These are phyloP conservation scores for Ganoderma lingzhi DNA, from an alignment of 1,284 basidiomycete species.

Conservation along the genomic window DNA sequence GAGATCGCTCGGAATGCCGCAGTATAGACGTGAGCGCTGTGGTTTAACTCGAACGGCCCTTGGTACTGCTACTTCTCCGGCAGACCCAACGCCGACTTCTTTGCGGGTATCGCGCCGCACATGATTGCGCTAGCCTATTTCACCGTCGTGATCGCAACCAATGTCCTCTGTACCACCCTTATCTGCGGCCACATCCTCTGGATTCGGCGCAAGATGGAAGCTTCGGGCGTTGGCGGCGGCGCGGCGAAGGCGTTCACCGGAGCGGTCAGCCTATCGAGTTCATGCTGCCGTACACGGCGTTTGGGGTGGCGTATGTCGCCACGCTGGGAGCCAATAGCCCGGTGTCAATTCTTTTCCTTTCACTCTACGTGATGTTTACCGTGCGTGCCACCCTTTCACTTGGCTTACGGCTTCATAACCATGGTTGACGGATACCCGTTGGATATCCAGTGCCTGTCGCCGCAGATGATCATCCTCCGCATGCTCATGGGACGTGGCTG, in stretches of 20 bases:
- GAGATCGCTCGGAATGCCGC: neutral
- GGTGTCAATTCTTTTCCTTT: conserved; percentile 20
- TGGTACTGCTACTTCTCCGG: conserved; percentile 22
- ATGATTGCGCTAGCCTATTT: conserved; percentile 20
- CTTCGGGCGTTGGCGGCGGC: neutral
- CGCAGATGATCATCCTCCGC: conserved; percentile 24
- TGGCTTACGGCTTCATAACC: neutral
- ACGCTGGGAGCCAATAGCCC: conserved; percentile 20
- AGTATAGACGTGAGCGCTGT: neutral
- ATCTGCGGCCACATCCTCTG: conserved; percentile 22
- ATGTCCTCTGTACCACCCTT: conserved; percentile 20
- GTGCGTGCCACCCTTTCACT: conserved; percentile 6
- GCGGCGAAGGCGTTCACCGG: conserved; percentile 21
- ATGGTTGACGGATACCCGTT: neutral
- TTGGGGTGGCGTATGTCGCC: conserved; percentile 25
- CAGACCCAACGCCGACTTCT: conserved; percentile 1
- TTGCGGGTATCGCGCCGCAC: neutral
- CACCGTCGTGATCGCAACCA: conserved; percentile 20
- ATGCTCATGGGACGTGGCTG: conserved; percentile 12
- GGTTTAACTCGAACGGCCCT: neutral
- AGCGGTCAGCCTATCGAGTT: conserved; percentile 24
- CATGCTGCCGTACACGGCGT: conserved; percentile 23
- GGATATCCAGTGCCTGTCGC: conserved; percentile 21
- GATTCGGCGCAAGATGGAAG: conserved; percentile 15
- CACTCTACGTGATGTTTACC: conserved; percentile 30